Evolutionary conservation across 768 basidiomycete genomes (phyloP), one percentile per base, ranked within the genome.

Genomic region (Boletus pseudopeckii): DNA sequence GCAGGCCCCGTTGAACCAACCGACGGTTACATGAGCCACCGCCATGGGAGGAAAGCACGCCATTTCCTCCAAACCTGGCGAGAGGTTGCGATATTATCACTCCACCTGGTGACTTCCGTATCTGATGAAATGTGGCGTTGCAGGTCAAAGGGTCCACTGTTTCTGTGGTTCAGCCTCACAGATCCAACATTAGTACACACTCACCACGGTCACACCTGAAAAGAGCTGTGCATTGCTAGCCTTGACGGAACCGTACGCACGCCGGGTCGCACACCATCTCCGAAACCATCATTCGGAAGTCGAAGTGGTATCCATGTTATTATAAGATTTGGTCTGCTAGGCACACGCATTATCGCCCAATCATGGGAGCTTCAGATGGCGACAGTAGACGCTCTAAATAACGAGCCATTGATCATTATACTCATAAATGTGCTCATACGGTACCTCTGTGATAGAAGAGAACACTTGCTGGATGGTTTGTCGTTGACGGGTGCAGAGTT

Each of bases 21-120:
- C 8, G 26, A 51, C 45, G 45, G 45, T 13, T 37, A 18, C 15
- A 40, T 52, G 26, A 33, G 5, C 14, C 37, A 26, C 15, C 13
- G 5, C 8, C 45, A 66, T 64, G 63, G 58, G 63, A 64, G 53
- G 39, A 20, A 49, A 64, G 57, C 61, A 66, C 64, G 60, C 45
- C 54, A 60, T 60, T n/a, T 10, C 22, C 13, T 5, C 13, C 22
- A 4, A 17, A 7, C 10, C 13, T 53, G 52, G 55, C 55, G 58
- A 51, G 22, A 22, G 44, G 45, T 49, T 0, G 42, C 33, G 26
- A n/a, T 20, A 33, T 24, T 33, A 24, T 50, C 18, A 7, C 15
- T 22, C 15, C 15, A 37, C 8, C 36, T 9, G 17, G 8, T n/a
- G 34, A 7, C 13, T 36, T 36, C 42, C 4, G 24, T 24, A 9